Base-by-base conservation (phyloP, 495 filamentous ascomycete genomes). In the Neurospora sp. region DNA sequence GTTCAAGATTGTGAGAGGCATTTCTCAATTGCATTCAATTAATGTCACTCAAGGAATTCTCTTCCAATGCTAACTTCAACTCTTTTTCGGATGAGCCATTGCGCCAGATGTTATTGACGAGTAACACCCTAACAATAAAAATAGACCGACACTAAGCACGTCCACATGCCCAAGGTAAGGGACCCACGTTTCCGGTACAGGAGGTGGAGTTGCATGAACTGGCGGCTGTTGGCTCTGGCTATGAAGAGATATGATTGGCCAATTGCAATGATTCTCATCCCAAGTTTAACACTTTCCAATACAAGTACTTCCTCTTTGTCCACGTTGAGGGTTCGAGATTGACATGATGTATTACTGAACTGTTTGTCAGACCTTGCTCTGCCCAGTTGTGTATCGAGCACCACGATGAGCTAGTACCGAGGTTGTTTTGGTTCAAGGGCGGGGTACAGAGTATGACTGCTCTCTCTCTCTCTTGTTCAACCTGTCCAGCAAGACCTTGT, bases 401-500 rank as follows among this genome's bases (percentile, higher is more conserved):
- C 20, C 46, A 22, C 20, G n/a, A 53, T 53, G n/a, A 53, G 20
- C 20, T 53, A 53, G 20, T 14, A 27, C 27, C 6, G 5, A 16
- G 0, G 1, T 16, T 61, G 27, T 27, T 61, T 31, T 18, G 5
- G 12, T 9, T 61, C 53, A 35, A 61, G 53, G 22, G 14, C 27
- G 22, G 20, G 53, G 3, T 35, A 61, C 27, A 31, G 1, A 31
- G 53, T 9, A 53, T 53, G 11, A 53, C 48, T 35, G 20, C 27
- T 31, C 14, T 35, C 27, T 48, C 27, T 31, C 14, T 35, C 27
- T 48, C 41, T 35, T 40, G 27, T 53, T 70, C 40, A 73, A 7
- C 72, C 73, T 73, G 31, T 41, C 41, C 46, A 44, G 5, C 35
- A 79, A 16, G 4, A 76, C 74, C 37, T 20, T 41, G 42, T 78